These are phyloP conservation scores for Wickerhamiella occidentalis DNA, from an alignment of 805 yeast genomes.

Conservation along the genomic window DNA sequence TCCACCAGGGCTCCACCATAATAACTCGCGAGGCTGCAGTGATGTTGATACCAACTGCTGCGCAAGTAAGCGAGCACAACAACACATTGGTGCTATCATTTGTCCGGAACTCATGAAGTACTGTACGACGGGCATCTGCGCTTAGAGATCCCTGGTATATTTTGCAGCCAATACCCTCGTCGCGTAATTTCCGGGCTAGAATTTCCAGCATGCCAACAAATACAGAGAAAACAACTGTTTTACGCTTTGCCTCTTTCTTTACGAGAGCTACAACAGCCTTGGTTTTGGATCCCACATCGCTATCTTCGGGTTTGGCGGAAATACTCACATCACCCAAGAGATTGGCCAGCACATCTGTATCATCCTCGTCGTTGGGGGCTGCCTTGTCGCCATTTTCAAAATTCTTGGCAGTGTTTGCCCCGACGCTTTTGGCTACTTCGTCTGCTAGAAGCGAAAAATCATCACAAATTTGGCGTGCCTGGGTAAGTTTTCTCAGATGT, in stretches of 20 bases:
- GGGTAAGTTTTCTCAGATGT: slow-evolving; percentile 5
- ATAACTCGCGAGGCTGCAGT: slow-evolving; percentile 34
- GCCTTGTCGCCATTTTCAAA: not conserved
- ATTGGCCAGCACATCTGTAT: slow-evolving; percentile 24
- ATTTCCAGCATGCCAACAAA: slow-evolving; percentile 30
- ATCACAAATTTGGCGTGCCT: slow-evolving; percentile 19
- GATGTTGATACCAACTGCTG: slow-evolving; percentile 36
- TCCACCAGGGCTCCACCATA: slow-evolving; percentile 40
- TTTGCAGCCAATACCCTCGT: slow-evolving; percentile 26
- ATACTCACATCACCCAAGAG: slow-evolving; percentile 21
- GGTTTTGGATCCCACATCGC: slow-evolving; percentile 26
- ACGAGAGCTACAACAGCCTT: slow-evolving; percentile 28
- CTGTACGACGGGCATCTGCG: slow-evolving; percentile 24
- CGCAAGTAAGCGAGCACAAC: slow-evolving; percentile 35
- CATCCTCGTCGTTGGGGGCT: slow-evolving; percentile 9
- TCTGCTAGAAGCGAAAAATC: slow-evolving; percentile 11
- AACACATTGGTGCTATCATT: slow-evolving; percentile 23
- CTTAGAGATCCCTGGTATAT: slow-evolving; percentile 31
- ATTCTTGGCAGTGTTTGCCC: not conserved
- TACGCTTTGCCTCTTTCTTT: slow-evolving; percentile 27
- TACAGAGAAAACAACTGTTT: slow-evolving; percentile 38
- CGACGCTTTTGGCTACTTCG: not conserved
- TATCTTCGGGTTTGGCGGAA: slow-evolving; percentile 10
- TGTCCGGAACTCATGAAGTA: slow-evolving; percentile 25
- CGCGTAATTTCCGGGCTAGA: slow-evolving; percentile 25